Evolutionary conservation across 305 asterid genomes (phyloP).

Genomic region (Salvia sclarea): DNA sequence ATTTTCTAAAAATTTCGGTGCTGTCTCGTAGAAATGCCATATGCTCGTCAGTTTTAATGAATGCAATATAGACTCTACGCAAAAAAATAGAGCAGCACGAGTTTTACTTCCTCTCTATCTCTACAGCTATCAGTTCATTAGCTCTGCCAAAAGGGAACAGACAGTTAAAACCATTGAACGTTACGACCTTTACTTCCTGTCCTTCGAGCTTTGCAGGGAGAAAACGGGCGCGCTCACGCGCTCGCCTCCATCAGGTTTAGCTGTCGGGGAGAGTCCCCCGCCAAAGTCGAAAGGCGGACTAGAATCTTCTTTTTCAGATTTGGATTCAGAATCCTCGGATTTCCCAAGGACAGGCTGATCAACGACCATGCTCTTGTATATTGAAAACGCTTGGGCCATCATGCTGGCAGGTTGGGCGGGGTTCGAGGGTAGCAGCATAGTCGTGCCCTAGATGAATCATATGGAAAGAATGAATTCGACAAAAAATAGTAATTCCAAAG

Average conservation of each 20-base stretch:
- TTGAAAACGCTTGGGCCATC: constrained; percentile 49
- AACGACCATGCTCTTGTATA: constrained; percentile 50
- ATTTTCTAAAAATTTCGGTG: constrained; percentile 22
- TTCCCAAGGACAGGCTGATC: constrained; percentile 17
- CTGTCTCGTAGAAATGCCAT: constrained; percentile 2
- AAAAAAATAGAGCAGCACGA: constrained; percentile 20
- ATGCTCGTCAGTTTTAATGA: constrained; percentile 1
- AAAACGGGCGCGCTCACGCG: constrained; percentile 44
- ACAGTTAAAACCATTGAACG: constrained; percentile 3
- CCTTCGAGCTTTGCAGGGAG: constrained; percentile 55
- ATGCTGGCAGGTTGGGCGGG: constrained; percentile 51
- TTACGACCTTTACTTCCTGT: constrained; percentile 21
- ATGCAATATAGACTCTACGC: constrained; percentile 7
- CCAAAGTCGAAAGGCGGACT: constrained; percentile 25
- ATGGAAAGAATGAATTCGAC: constrained; percentile 10
- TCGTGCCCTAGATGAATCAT: constrained; percentile 59
- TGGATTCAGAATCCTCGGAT: constrained; percentile 21
- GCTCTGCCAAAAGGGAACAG: constrained; percentile 22
- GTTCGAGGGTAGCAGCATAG: constrained; percentile 63
- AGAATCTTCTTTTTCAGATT: constrained; percentile 28
- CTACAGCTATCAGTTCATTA: constrained; percentile 23
- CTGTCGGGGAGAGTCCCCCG: constrained; percentile 14
- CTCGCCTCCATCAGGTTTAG: constrained; percentile 23
- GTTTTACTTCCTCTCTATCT: constrained; percentile 25
- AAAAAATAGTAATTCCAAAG: not conserved